Conservation (phyloP, 2,329 filamentous ascomycete species). For the Alternaria angustiovoidea region DNA sequence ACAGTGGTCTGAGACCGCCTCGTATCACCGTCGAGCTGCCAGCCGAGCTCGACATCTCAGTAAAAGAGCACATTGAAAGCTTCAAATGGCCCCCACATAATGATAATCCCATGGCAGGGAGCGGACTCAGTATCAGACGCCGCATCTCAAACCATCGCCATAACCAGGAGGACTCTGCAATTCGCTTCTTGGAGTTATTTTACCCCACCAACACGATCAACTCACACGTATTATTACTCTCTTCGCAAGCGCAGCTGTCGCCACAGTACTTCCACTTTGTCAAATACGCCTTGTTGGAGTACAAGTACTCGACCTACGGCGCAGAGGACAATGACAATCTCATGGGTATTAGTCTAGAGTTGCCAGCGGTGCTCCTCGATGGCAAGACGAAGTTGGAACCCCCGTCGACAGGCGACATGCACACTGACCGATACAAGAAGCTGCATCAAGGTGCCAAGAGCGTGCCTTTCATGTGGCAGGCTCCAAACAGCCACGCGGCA, state of each 20-base stretch:
- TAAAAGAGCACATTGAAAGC: slow-evolving; percentile 67
- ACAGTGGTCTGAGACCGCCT: slow-evolving; percentile 72
- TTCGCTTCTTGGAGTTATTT: slow-evolving; percentile 84
- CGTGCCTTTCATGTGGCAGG: slow-evolving; percentile 82
- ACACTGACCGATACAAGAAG: slow-evolving; percentile 39
- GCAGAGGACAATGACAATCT: slow-evolving; percentile 63
- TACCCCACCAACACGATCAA: slow-evolving; percentile 73
- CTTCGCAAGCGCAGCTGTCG: slow-evolving; percentile 80
- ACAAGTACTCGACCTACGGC: slow-evolving; percentile 70
- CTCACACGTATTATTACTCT: slow-evolving; percentile 84
- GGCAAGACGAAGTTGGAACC: slow-evolving; percentile 64
- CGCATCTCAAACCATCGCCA: slow-evolving; percentile 70
- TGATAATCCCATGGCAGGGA: slow-evolving; percentile 45
- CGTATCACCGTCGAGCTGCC: slow-evolving; percentile 87
- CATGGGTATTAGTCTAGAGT: slow-evolving; percentile 80
- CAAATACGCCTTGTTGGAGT: slow-evolving; percentile 78
- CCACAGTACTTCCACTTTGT: slow-evolving; percentile 86
- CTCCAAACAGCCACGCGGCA: slow-evolving; percentile 81
- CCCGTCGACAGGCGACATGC: slow-evolving; percentile 54
- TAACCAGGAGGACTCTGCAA: slow-evolving; percentile 73
- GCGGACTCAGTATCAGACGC: slow-evolving; percentile 73
- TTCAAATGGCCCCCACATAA: slow-evolving; percentile 72
- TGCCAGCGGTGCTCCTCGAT: slow-evolving; percentile 71
- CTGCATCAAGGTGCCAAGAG: slow-evolving; percentile 38
- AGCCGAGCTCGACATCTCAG: slow-evolving; percentile 69